Evolutionary conservation across 257 asterid species (phyloP).

Genomic region (Parsonsia alboflavescens): DNA sequence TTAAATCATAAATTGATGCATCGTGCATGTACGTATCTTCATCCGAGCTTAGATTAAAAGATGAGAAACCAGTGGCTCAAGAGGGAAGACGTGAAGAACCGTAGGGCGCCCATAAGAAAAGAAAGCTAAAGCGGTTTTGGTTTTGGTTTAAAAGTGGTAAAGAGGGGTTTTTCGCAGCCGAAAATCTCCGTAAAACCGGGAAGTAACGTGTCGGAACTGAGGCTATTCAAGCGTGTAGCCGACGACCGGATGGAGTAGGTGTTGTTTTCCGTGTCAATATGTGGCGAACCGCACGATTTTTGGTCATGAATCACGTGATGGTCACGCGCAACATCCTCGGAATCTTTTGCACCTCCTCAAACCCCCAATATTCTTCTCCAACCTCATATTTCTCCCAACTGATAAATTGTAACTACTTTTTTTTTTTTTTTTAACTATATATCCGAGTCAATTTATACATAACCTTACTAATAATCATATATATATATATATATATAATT

Average conservation of each 20-base stretch:
- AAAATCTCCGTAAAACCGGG: slow-evolving; percentile 39
- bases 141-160: slow-evolving; percentile 1
- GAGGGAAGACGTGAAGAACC: background rate
- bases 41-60: no score
- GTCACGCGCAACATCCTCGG: slow-evolving; percentile 12
- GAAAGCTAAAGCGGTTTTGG: background rate
- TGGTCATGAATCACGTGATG: slow-evolving; percentile 20
- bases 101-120: slow-evolving; percentile 15
- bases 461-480: no score
- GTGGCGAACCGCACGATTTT: slow-evolving; percentile 26
- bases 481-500: no score
- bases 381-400: background rate
- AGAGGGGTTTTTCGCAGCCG: slow-evolving; percentile 3
- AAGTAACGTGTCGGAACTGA: slow-evolving; percentile 7
- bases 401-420: no score
- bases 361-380: background rate
- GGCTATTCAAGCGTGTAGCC: background rate
- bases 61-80: slow-evolving; percentile 11
- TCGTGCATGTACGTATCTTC: no score
- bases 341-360: background rate
- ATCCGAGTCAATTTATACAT: no score
- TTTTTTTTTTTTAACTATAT: background rate
- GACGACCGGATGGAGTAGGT: background rate
- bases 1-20: no score
- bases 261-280: slow-evolving; percentile 29